These are phyloP conservation scores for Malus asiatica DNA, from an alignment of 306 rosid species.

Conservation along the genomic window DNA sequence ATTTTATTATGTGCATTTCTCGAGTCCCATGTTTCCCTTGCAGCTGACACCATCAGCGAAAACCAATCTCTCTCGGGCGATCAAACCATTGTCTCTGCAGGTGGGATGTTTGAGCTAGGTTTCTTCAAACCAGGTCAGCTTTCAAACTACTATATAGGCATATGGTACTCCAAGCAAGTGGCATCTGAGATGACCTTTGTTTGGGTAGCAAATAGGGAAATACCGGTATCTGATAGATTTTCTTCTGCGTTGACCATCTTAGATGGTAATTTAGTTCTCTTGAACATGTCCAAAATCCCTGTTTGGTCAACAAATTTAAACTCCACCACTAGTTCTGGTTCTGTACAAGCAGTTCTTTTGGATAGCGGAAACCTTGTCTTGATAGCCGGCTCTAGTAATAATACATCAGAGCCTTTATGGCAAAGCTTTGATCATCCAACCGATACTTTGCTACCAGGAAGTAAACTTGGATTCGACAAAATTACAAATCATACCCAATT, in stretches of 20 bases:
- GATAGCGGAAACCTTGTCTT: conserved; percentile 24
- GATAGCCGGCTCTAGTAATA: too few relatives aligned
- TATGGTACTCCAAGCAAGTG: conserved; percentile 33
- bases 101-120: conserved; percentile 39
- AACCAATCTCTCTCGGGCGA: conserved; percentile 42
- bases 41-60: conserved; percentile 31
- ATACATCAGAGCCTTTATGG: conserved; percentile 26
- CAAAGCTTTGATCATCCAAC: conserved; percentile 60
- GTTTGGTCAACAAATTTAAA: conserved; percentile 54
- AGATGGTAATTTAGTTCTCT: conserved; percentile 37
- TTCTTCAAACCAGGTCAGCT: conserved; percentile 43
- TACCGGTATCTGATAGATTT: conserved; percentile 35
- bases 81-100: conserved; percentile 41
- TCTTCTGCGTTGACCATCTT: conserved; percentile 7
- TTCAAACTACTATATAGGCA: conserved; percentile 49
- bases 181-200: conserved; percentile 8
- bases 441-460: conserved; percentile 51
- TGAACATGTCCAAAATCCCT: conserved; percentile 20
- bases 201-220: conserved; percentile 61
- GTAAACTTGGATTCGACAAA: conserved; percentile 29
- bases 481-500: conserved; percentile 31
- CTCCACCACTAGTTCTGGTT: conserved; percentile 1
- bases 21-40: conserved; percentile 4
- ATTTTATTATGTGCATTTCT: neutral
- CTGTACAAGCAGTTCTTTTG: conserved; percentile 28